A percentile compares a stretch with the other conserved stretches of the same genome.
Evolutionary conservation across 257 asterid species (phyloP).

Genomic region (Galeopsis tetrahit): DNA sequence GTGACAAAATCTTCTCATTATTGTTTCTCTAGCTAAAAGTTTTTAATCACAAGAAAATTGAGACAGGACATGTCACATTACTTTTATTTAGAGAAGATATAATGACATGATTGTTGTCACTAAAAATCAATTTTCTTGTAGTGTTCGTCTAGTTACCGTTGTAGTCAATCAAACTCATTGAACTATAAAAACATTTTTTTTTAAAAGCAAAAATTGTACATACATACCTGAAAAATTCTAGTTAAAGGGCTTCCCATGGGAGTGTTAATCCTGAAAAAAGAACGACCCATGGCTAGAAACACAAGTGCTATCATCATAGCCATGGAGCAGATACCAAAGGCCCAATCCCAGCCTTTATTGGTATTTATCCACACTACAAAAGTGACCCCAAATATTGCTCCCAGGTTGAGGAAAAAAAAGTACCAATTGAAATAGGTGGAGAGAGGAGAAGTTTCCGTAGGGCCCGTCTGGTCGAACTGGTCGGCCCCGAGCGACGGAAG

Average conservation of each 20-base stretch:
- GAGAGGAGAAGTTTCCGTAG: slow-evolving; percentile 48
- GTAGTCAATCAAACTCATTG: no score
- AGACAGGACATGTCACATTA: no score
- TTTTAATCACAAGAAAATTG: no score
- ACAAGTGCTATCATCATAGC: slow-evolving; percentile 50
- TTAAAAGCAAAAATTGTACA: no score
- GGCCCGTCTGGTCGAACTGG: slow-evolving; percentile 30
- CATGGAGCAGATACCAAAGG: slow-evolving; percentile 60
- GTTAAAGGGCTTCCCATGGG: slow-evolving; percentile 68
- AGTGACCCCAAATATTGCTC: slow-evolving; percentile 69
- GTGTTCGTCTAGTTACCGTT: no score
- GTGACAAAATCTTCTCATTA: no score
- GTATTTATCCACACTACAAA: slow-evolving; percentile 72
- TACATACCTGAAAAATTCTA: slow-evolving; percentile 56
- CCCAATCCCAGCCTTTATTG: slow-evolving; percentile 81
- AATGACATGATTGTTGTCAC: no score
- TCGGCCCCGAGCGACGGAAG: slow-evolving; percentile 79
- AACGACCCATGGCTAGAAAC: slow-evolving; percentile 58
- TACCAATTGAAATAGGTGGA: slow-evolving; percentile 83
- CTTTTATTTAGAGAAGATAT: no score
- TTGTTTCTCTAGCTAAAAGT: no score
- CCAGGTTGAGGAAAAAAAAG: slow-evolving; percentile 55
- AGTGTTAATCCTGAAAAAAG: slow-evolving; percentile 48
- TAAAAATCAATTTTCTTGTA: no score
- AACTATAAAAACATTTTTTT: no score